A percentile compares a stretch with the other conserved stretches of the same genome.
Conservation (phyloP, 352 stramenopile genomes). For the Pythium pyrilobum region DNA sequence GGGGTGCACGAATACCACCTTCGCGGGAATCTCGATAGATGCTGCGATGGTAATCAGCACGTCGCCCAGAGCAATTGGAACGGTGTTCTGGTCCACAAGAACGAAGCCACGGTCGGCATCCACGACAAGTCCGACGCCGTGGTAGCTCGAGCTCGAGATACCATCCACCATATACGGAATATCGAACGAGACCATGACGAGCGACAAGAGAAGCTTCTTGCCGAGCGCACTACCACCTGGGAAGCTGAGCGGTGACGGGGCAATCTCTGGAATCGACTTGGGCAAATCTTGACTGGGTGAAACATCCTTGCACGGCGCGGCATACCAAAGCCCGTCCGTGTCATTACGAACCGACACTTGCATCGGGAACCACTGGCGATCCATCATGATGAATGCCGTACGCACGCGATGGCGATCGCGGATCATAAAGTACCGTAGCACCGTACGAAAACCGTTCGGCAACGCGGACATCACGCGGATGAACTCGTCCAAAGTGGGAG, state of each 20-base stretch:
- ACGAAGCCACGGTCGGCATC: slow-evolving; percentile 81
- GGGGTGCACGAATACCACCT: slow-evolving; percentile 90
- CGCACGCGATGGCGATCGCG: slow-evolving; percentile 79
- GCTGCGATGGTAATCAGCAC: slow-evolving; percentile 86
- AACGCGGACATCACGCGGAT: slow-evolving; percentile 63
- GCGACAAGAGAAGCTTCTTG: slow-evolving; percentile 68
- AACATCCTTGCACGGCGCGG: slow-evolving; percentile 26
- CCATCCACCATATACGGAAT: slow-evolving; percentile 91
- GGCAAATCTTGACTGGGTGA: slow-evolving; percentile 10
- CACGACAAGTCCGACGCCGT: slow-evolving; percentile 87
- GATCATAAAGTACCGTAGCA: slow-evolving; percentile 85
- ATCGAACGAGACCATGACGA: slow-evolving; percentile 91
- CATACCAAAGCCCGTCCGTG: slow-evolving; percentile 64
- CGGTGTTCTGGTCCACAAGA: slow-evolving; percentile 91
- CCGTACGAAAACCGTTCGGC: slow-evolving; percentile 75
- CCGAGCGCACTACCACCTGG: slow-evolving; percentile 55
- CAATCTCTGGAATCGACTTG: slow-evolving; percentile 39
- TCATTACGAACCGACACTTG: slow-evolving; percentile 75
- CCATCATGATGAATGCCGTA: slow-evolving; percentile 87
- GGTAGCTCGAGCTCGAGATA: slow-evolving; percentile 85
- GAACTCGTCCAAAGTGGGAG: slow-evolving; percentile 79
- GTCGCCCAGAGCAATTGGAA: slow-evolving; percentile 83
- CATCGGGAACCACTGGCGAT: slow-evolving; percentile 88
- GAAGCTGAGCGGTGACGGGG: slow-evolving; percentile 59
- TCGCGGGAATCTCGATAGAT: slow-evolving; percentile 81